These are phyloP conservation scores for Mycena sanguinolenta DNA, from an alignment of 768 basidiomycete species.

Conservation along the genomic window DNA sequence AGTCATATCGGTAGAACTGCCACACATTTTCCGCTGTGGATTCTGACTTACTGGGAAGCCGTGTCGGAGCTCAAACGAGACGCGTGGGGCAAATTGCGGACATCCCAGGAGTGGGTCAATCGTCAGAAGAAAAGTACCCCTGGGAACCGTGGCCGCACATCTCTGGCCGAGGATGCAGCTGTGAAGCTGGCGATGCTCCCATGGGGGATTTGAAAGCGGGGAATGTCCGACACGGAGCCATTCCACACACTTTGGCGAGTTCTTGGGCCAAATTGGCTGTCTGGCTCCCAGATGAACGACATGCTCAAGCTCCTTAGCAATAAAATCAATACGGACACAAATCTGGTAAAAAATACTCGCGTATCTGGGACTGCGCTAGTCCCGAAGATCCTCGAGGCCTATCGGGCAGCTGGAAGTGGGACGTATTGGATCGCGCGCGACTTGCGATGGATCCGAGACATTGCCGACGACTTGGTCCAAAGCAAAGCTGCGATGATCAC, in stretches of 20 bases:
- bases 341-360: conserved; percentile 2
- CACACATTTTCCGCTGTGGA: conserved; percentile 11
- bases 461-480: conserved; percentile 3
- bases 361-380: neutral
- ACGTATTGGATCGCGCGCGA: neutral
- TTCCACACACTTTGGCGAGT: neutral
- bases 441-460: neutral
- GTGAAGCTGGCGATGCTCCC: conserved; percentile 5
- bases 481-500: conserved; percentile 2
- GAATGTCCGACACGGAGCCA: neutral
- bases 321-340: conserved; percentile 12
- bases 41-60: conserved; percentile 1
- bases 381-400: conserved; percentile 8
- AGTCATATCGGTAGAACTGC: conserved; percentile 6
- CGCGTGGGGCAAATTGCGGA: neutral
- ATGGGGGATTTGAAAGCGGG: neutral
- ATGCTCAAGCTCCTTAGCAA: neutral
- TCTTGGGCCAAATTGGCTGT: neutral
- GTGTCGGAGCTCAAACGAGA: conserved; percentile 4
- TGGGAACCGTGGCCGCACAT: neutral
- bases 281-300: neutral
- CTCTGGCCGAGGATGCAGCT: neutral
- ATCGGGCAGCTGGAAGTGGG: neutral
- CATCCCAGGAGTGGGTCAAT: neutral
- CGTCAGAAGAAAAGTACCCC: neutral